These are phyloP conservation scores for Apiospora arundinis DNA, from an alignment of 2,329 filamentous ascomycete species.

Conservation along the genomic window DNA sequence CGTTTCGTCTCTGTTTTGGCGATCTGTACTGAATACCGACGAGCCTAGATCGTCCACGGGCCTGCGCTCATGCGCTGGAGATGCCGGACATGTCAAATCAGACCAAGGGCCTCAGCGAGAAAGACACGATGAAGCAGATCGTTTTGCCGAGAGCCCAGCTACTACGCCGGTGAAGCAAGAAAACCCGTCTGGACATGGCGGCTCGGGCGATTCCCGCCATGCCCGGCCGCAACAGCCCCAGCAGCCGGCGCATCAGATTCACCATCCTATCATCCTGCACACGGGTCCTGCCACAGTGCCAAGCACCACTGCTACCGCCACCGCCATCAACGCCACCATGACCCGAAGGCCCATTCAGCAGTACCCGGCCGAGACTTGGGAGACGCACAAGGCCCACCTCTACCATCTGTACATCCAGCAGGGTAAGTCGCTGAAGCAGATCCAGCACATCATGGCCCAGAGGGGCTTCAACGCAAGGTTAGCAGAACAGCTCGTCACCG, in stretches of 20 bases:
- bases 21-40: background rate
- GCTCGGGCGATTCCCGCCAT: background rate
- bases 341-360: background rate
- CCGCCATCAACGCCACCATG: background rate
- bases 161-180: background rate
- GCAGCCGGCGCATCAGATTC: background rate
- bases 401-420: conserved; percentile 12
- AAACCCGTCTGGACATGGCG: background rate
- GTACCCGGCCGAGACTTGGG: conserved; percentile 8
- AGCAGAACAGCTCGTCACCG: background rate
- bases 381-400: conserved; percentile 3
- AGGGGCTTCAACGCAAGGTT: conserved; percentile 15
- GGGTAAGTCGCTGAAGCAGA: conserved; percentile 14
- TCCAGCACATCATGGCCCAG: conserved; percentile 13
- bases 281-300: background rate
- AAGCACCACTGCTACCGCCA: background rate
- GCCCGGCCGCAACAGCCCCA: background rate
- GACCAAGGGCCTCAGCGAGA: background rate
- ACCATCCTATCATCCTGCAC: background rate
- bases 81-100: conserved; percentile 11
- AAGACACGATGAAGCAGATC: background rate
- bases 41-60: background rate
- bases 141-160: background rate
- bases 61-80: background rate
- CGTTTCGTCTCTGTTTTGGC: conserved; percentile 17